A percentile compares a stretch with the other conserved stretches of the same genome.
These are phyloP conservation scores for Mucor lusitanicus DNA, from an alignment of 371 early-diverging fungal genomes.

Conservation along the genomic window DNA sequence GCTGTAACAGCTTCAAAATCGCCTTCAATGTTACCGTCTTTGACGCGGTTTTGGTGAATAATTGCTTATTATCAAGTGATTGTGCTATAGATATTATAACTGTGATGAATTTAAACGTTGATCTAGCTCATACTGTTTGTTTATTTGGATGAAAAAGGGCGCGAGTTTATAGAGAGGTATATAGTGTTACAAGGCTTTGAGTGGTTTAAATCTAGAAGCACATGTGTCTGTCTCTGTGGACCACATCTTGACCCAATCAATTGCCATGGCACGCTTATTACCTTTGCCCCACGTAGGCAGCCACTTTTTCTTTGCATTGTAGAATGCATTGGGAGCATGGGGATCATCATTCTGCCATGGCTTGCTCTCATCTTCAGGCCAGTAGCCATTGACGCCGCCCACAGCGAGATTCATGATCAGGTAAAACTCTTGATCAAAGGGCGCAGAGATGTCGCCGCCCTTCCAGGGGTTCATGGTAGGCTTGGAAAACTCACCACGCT, in stretches of 20 bases:
- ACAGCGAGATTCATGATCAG: slow-evolving; percentile 73
- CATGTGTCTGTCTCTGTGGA: slow-evolving; percentile 25
- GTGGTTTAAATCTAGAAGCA: not conserved
- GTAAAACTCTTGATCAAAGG: slow-evolving; percentile 70
- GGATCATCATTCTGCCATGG: slow-evolving; percentile 58
- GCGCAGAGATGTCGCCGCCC: slow-evolving; percentile 52
- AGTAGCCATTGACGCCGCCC: slow-evolving; percentile 66
- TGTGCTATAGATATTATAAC: no score
- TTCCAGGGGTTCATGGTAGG: slow-evolving; percentile 60
- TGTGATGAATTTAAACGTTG: no score
- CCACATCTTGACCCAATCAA: slow-evolving; percentile 62
- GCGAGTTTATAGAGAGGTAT: no score
- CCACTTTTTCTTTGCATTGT: slow-evolving; percentile 52
- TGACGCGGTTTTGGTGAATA: no score
- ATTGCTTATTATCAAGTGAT: no score
- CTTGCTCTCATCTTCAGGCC: slow-evolving; percentile 55
- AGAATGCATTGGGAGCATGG: slow-evolving; percentile 56
- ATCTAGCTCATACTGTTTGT: no score
- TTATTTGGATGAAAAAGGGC: no score
- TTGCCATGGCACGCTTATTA: slow-evolving; percentile 53
- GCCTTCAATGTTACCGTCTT: no score
- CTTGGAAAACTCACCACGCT: slow-evolving; percentile 46
- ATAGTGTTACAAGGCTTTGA: not conserved
- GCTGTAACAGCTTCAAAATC: no score
- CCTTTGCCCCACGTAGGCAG: slow-evolving; percentile 58